A percentile compares a stretch with the other conserved stretches of the same genome.
Evolutionary conservation across 1,139 yeast genomes (phyloP).

Genomic region (Zygosaccharomyces pseudobailii): DNA sequence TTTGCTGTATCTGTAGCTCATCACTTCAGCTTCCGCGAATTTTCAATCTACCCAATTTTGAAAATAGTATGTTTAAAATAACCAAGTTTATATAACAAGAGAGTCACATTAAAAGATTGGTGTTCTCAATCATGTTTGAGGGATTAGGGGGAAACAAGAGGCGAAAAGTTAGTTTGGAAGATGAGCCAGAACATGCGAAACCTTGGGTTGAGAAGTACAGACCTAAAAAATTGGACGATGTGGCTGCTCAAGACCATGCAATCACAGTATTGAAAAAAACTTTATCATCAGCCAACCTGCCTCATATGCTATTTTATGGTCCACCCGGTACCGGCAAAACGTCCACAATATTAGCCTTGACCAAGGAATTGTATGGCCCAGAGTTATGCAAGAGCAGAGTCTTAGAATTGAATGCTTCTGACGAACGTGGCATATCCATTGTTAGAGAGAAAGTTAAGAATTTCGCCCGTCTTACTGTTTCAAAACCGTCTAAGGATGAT

Average conservation of each 20-base stretch:
- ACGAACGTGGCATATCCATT: constrained; percentile 90
- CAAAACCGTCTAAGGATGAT: constrained; percentile 71
- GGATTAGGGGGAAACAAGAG: constrained; percentile 24
- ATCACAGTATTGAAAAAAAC: constrained; percentile 80
- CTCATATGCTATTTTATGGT: constrained; percentile 94
- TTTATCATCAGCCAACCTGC: constrained; percentile 72
- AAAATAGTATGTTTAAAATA: no score
- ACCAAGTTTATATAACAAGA: background rate
- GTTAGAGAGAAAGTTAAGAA: constrained; percentile 89
- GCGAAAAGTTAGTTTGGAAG: constrained; percentile 20
- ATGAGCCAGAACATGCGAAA: constrained; percentile 24
- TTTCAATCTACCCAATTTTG: no score
- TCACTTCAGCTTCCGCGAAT: background rate
- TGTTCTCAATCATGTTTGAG: constrained; percentile 15
- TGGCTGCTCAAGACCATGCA: constrained; percentile 89
- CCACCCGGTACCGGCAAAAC: constrained; percentile 99
- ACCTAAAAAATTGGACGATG: constrained; percentile 79
- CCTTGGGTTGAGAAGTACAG: constrained; percentile 39
- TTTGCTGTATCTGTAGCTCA: background rate
- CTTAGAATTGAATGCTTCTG: constrained; percentile 90
- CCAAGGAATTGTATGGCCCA: constrained; percentile 80
- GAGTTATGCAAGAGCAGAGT: constrained; percentile 67
- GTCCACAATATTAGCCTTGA: constrained; percentile 83
- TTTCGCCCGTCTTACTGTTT: constrained; percentile 83
- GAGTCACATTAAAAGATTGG: background rate